Evolutionary conservation across 345 rosid genomes (phyloP).

Genomic region (Lumnitzera littorea): DNA sequence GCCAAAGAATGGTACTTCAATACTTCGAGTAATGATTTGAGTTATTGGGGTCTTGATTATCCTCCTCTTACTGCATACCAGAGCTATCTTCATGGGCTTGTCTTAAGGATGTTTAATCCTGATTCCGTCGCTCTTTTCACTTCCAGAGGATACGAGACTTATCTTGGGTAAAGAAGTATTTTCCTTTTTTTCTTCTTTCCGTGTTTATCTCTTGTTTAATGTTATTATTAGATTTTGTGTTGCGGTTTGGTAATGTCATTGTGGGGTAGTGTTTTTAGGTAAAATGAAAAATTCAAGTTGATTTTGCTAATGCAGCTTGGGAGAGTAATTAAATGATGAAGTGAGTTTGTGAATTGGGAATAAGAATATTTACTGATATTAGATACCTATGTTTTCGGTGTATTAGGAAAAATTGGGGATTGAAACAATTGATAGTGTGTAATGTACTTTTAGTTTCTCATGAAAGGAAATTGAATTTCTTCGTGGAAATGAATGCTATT

Average conservation of each 20-base stretch:
- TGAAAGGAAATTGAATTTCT: too few relatives aligned
- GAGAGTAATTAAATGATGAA: too few relatives aligned
- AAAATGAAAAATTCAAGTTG: too few relatives aligned
- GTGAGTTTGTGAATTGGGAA: too few relatives aligned
- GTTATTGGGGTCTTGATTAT: conserved; percentile 96
- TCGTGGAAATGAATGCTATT: too few relatives aligned
- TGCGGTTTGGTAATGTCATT: conserved; percentile 1
- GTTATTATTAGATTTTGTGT: background rate
- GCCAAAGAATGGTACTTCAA: conserved; percentile 61
- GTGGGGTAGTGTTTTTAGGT: conserved; percentile 4
- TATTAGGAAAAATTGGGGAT: too few relatives aligned
- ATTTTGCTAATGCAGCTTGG: too few relatives aligned
- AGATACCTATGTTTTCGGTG: too few relatives aligned
- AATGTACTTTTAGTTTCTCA: too few relatives aligned
- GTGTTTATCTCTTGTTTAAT: background rate
- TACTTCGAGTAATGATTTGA: conserved; percentile 58
- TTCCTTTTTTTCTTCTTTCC: background rate
- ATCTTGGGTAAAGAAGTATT: conserved; percentile 46
- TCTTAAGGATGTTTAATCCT: conserved; percentile 57
- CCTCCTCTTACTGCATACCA: conserved; percentile 97
- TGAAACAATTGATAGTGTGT: too few relatives aligned
- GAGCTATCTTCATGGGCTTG: conserved; percentile 71
- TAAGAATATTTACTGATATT: too few relatives aligned
- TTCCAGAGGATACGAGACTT: conserved; percentile 74
- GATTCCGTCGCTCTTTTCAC: conserved; percentile 53